These are phyloP conservation scores for Solanum habrochaites DNA, from an alignment of 257 asterid species.

Conservation along the genomic window DNA sequence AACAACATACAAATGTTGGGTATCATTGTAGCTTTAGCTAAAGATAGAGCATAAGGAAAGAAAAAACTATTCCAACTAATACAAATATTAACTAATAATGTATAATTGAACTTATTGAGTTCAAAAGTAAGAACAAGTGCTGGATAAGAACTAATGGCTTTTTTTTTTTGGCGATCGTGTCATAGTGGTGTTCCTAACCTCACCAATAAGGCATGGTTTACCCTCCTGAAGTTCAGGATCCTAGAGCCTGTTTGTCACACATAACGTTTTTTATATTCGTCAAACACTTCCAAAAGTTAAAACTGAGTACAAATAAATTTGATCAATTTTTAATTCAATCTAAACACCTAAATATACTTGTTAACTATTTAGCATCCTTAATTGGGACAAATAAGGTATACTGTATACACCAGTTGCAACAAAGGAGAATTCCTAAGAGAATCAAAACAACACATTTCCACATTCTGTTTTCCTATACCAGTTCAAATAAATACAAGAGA, in stretches of 20 bases:
- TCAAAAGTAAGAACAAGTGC: not conserved
- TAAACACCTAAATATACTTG: too few species aligned
- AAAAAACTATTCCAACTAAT: not conserved
- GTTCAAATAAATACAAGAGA: not conserved
- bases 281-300: too few species aligned
- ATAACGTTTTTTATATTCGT: too few species aligned
- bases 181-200: not conserved
- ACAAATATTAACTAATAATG: not conserved
- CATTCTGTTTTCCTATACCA: too few species aligned
- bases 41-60: not conserved
- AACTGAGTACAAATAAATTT: too few species aligned
- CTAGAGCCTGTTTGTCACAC: not conserved
- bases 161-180: not conserved
- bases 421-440: not conserved
- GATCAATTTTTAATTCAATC: too few species aligned
- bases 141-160: not conserved
- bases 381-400: too few species aligned
- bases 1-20: not conserved
- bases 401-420: too few species aligned
- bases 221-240: not conserved
- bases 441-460: not conserved
- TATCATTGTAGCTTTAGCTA: not conserved
- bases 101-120: not conserved
- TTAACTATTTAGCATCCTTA: too few species aligned
- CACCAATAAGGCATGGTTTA: not conserved